Conservation (phyloP, 2,329 filamentous ascomycete genomes). For the Penicillium sp. region DNA sequence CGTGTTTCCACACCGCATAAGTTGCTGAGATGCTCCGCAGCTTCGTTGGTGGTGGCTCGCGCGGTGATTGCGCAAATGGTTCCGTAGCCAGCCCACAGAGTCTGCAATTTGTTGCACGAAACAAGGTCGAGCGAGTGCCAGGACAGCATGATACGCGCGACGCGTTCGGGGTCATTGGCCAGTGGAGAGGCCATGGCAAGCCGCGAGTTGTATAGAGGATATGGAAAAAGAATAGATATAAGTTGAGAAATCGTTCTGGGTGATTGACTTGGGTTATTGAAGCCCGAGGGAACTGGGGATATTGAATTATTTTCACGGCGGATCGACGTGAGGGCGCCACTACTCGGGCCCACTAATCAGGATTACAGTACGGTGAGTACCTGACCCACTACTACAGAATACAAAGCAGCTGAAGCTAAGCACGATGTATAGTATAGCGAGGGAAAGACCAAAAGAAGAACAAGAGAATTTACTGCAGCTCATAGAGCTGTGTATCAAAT, state of each 20-base stretch:
- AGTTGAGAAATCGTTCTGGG: not conserved
- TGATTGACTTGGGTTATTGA: not conserved
- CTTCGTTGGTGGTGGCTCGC: slow-evolving; percentile 36
- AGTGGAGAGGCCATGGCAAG: slow-evolving; percentile 15
- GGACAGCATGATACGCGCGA: slow-evolving; percentile 39
- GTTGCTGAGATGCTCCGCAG: slow-evolving; percentile 29
- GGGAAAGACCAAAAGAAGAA: not conserved
- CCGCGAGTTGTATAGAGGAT: not conserved
- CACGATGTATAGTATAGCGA: no score
- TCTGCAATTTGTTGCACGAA: slow-evolving; percentile 46
- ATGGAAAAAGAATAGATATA: not conserved
- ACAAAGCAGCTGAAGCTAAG: no score
- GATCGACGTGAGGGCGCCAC: not conserved
- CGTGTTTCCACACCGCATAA: slow-evolving; percentile 32
- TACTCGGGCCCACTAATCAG: not conserved
- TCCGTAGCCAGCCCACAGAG: slow-evolving; percentile 57
- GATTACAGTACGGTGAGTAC: no score
- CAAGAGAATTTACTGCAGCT: not conserved
- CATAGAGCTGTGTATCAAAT: not conserved
- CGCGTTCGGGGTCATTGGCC: slow-evolving; percentile 26
- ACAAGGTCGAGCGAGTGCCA: slow-evolving; percentile 38
- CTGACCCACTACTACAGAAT: no score
- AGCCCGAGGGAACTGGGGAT: not conserved
- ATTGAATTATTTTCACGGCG: not conserved
- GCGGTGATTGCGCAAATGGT: slow-evolving; percentile 63